Base-by-base conservation (phyloP, 1,139 yeast genomes). In the Hansenula lynferdii region DNA sequence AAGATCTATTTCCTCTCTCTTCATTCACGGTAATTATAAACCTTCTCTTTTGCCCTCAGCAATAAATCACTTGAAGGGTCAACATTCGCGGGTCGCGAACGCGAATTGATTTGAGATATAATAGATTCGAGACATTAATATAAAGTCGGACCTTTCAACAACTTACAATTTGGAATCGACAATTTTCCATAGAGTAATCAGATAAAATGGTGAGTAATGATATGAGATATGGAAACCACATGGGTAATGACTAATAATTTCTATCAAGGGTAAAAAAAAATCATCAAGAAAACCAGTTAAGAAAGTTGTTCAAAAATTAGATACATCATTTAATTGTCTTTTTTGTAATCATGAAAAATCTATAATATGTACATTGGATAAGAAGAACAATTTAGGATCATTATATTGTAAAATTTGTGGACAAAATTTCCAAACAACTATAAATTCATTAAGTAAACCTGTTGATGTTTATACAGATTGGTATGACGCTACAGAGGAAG, bases 401-500 rank as follows among this genome's bases (percentile, higher is more conserved):
- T 66, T 92, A 45, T 80, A 78, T 45, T 92, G 98, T 61, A 92
- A 92, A 60, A 85, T 90, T 22, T 92, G 98, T 60, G 97, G 97
- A 1, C 97, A 92, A 58, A 77, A 79, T 35, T 94, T 92, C 67
- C 97, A 90, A 60, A 80, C 96, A 4, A 77, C 92, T 36, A 87
- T 90, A 51, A 87, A 87, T 60, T 78, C 64, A 3, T 46, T 65
- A 16, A 64, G 69, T 36, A 68, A 58, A 44, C 96, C 98, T 0
- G 90, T 92, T 30, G 98, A 92, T 61, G 86, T 92, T 19, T 92
- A 92, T 59, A 85, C 96, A 37, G 98, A 90, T 58, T 92, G 98
- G 98, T 89, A 89, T 42, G 98, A 92, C 67, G 98, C 97, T 1
- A 92, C 96, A 58, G 98, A 92, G 56, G 96, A 94, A 38, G 94